Conservation (phyloP, 345 rosid genomes). For the Eucalyptus marginata region DNA sequence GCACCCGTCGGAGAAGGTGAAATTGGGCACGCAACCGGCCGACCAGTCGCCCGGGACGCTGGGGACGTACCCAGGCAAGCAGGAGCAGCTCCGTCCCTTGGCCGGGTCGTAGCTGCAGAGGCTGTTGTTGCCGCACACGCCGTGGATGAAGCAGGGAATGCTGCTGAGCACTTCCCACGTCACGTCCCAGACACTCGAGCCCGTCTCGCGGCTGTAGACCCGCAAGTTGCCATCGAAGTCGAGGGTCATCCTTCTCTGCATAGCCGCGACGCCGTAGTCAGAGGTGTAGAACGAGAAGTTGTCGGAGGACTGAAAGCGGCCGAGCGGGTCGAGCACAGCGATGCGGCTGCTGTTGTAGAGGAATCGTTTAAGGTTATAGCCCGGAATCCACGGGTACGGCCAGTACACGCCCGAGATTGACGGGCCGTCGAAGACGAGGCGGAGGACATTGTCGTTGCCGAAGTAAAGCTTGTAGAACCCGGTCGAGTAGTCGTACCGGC, state of each 20-base stretch:
- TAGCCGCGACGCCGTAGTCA: slow-evolving; percentile 3
- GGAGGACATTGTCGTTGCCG: not conserved
- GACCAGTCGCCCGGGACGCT: slow-evolving; percentile 9
- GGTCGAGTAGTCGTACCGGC: slow-evolving; percentile 4
- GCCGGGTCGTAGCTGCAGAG: slow-evolving; percentile 1
- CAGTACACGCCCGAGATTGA: slow-evolving; percentile 11
- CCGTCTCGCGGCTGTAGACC: slow-evolving; percentile 7
- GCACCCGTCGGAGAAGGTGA: not conserved
- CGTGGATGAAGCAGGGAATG: slow-evolving; percentile 7
- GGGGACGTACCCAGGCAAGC: slow-evolving; percentile 12
- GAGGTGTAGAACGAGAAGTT: not conserved
- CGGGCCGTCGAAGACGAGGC: slow-evolving; percentile 3
- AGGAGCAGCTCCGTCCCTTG: slow-evolving; percentile 13
- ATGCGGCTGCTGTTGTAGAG: slow-evolving; percentile 8
- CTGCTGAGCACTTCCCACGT: slow-evolving; percentile 1
- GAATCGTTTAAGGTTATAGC: not conserved
- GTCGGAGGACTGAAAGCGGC: slow-evolving; percentile 14
- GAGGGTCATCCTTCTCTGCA: slow-evolving; percentile 11
- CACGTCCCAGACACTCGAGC: slow-evolving; percentile 1
- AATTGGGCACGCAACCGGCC: slow-evolving; percentile 11
- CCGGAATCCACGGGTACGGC: not conserved
- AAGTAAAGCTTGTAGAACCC: slow-evolving; percentile 11
- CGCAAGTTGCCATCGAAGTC: slow-evolving; percentile 25
- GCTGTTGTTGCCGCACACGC: slow-evolving; percentile 19
- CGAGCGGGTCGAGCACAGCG: slow-evolving; percentile 7